These are phyloP conservation scores for Ajuga reptans DNA, from an alignment of 305 asterid genomes.

Conservation along the genomic window DNA sequence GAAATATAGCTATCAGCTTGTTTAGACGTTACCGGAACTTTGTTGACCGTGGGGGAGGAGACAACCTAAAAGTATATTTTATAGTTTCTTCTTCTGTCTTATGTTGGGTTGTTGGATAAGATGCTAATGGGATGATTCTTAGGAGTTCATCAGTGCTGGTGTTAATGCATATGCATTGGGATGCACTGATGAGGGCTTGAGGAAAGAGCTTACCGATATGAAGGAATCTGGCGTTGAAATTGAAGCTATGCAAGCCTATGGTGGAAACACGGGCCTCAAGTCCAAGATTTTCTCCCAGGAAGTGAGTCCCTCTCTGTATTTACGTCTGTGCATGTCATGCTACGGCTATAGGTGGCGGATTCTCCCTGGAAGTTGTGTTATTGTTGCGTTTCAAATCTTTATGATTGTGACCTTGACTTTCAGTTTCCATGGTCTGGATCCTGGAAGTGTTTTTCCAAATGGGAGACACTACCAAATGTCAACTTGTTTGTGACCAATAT, in stretches of 20 bases:
- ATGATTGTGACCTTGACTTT: too few relatives aligned
- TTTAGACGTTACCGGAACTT: slow-evolving; percentile 70
- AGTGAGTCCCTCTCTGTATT: slow-evolving; percentile 29
- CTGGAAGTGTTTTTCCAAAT: neutral
- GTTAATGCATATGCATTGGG: slow-evolving; percentile 91
- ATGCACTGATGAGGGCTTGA: slow-evolving; percentile 73
- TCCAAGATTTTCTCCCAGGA: slow-evolving; percentile 57
- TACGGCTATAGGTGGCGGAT: too few relatives aligned
- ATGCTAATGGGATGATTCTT: slow-evolving; percentile 24
- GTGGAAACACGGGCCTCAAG: slow-evolving; percentile 61
- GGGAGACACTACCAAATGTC: neutral
- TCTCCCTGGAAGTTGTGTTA: too few relatives aligned
- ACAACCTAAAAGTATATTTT: slow-evolving; percentile 72
- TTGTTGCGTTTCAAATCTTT: too few relatives aligned
- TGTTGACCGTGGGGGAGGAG: slow-evolving; percentile 94
- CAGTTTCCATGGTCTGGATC: neutral
- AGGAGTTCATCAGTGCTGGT: slow-evolving; percentile 94
- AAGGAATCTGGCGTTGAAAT: slow-evolving; percentile 74
- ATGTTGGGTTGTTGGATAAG: slow-evolving; percentile 6
- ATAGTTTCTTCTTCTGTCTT: slow-evolving; percentile 14
- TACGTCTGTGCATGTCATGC: neutral
- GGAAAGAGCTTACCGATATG: slow-evolving; percentile 64
- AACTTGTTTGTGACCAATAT: neutral
- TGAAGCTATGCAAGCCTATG: slow-evolving; percentile 58
- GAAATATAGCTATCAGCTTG: slow-evolving; percentile 85